Conservation (phyloP, 345 rosid genomes). For the Eucalyptus shirleyi region DNA sequence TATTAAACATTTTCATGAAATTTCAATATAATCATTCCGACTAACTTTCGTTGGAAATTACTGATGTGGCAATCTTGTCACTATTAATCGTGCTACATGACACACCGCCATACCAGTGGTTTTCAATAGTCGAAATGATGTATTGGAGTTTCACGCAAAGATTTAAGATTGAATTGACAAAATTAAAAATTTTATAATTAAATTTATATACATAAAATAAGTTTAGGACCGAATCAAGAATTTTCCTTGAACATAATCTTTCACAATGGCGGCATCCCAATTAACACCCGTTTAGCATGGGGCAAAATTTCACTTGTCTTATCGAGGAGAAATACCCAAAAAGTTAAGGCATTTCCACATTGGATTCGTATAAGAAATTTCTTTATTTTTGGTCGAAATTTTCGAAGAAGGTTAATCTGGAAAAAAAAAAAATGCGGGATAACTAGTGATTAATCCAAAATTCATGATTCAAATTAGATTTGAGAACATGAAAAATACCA, state of each 20-base stretch:
- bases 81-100: rapidly evolving
- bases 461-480: rapidly evolving
- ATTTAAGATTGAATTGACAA: neutral
- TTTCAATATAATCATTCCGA: rapidly evolving
- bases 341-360: no score
- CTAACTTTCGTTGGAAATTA: rapidly evolving
- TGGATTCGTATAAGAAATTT: no score
- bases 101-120: rapidly evolving
- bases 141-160: rapidly evolving
- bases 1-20: rapidly evolving
- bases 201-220: rapidly evolving
- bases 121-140: rapidly evolving
- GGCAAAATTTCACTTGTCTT: neutral
- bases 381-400: neutral
- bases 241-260: rapidly evolving
- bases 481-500: neutral
- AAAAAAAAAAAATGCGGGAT: neutral
- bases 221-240: rapidly evolving
- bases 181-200: neutral
- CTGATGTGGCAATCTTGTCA: rapidly evolving
- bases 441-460: neutral
- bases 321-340: neutral
- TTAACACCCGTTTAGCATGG: neutral
- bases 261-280: neutral
- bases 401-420: neutral